phyloP scores from a whole-genome alignment of 495 filamentous ascomycete species.

The Xylaria venustula region DNA sequence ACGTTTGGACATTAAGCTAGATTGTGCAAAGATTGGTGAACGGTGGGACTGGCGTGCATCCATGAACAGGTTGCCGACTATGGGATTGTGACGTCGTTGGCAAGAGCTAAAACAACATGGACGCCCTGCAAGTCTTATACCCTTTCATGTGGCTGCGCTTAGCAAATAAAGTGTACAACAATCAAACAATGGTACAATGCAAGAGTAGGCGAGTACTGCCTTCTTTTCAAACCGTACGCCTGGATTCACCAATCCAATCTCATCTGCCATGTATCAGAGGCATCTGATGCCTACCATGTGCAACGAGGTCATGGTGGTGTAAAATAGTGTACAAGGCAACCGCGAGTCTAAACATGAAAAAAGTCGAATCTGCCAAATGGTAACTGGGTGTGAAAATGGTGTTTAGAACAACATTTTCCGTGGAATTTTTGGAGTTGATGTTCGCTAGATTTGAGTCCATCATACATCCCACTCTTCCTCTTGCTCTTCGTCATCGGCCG shows the following conservation, averaged over 20 bases:
- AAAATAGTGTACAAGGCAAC: conserved; percentile 13
- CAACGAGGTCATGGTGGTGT: not conserved
- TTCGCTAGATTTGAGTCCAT: conserved; percentile 5
- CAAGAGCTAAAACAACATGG: not conserved
- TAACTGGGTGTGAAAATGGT: not conserved
- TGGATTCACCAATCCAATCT: conserved; percentile 14
- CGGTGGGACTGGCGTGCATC: not conserved
- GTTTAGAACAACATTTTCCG: not conserved
- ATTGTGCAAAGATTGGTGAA: not conserved
- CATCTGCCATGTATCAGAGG: conserved; percentile 1
- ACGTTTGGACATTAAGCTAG: not conserved
- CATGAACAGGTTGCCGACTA: not conserved
- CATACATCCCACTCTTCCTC: conserved; percentile 53
- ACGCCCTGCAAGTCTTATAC: not conserved
- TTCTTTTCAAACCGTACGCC: conserved; percentile 4
- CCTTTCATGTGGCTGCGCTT: not conserved
- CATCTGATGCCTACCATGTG: not conserved
- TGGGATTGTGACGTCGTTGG: not conserved
- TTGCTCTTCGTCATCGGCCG: conserved; percentile 34
- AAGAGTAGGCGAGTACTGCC: conserved; percentile 5
- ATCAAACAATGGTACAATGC: conserved; percentile 17
- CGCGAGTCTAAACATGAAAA: conserved; percentile 12
- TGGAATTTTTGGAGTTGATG: not conserved
- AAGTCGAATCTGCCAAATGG: not conserved
- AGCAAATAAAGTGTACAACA: conserved; percentile 15